Conservation (phyloP, 1,284 basidiomycete species). For the Ustilago curta region DNA sequence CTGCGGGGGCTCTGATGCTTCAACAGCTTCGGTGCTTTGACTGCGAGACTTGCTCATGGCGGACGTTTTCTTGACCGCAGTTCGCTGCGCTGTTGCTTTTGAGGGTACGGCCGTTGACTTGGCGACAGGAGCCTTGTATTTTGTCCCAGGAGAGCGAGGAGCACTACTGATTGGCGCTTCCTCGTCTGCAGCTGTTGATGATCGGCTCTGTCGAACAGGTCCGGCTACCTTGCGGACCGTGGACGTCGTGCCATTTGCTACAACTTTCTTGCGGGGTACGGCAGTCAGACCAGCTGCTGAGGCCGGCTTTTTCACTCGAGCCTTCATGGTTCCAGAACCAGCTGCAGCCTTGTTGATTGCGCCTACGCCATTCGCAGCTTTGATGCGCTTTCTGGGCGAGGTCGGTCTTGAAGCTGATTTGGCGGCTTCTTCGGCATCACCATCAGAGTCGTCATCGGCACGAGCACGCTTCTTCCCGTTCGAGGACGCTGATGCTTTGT, state of each 20-base stretch:
- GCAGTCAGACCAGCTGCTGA: neutral
- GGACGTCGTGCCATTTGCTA: conserved; percentile 3
- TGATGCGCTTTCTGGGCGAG: conserved; percentile 28
- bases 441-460: conserved; percentile 1
- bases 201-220: neutral
- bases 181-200: neutral
- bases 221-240: neutral
- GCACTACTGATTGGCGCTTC: neutral
- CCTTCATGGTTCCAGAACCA: neutral
- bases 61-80: conserved; percentile 11
- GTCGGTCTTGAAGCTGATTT: neutral
- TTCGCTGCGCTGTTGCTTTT: conserved; percentile 10
- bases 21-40: conserved; percentile 8
- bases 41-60: conserved; percentile 14
- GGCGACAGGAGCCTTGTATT: neutral
- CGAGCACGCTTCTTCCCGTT: conserved; percentile 27
- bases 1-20: conserved; percentile 20
- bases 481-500: neutral
- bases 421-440: neutral
- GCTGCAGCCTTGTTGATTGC: conserved; percentile 8
- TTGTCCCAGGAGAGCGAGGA: conserved; percentile 14
- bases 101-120: neutral
- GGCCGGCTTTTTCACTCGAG: conserved; percentile 7
- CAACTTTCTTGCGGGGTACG: conserved; percentile 8
- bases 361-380: neutral